Conservation (phyloP, 352 stramenopile species). For the Albugo candida region DNA sequence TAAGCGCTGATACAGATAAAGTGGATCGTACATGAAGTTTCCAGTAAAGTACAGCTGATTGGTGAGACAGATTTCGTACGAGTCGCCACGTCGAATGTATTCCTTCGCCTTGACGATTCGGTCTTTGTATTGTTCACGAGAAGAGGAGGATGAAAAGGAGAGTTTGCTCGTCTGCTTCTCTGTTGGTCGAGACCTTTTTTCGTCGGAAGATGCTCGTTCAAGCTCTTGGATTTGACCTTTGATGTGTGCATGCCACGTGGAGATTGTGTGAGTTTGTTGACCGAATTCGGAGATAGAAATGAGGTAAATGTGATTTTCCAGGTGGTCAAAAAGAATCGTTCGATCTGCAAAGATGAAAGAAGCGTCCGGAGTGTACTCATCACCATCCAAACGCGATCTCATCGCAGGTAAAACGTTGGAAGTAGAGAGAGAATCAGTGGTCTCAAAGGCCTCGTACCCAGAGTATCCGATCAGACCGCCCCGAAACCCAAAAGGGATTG, state of each 20-base stretch:
- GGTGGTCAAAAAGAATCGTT: conserved; percentile 80
- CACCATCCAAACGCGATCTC: too few species aligned
- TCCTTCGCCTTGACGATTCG: conserved; percentile 79
- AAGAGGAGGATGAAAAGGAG: conserved; percentile 37
- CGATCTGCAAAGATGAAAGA: conserved; percentile 84
- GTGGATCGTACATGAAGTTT: conserved; percentile 18
- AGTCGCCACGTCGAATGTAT: conserved; percentile 83
- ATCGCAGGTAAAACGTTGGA: conserved; percentile 4
- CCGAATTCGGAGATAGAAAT: conserved; percentile 23
- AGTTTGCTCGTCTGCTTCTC: conserved; percentile 7
- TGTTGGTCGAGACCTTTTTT: neutral
- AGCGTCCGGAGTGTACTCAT: conserved; percentile 54
- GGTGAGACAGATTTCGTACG: conserved; percentile 93
- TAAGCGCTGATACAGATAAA: conserved; percentile 82
- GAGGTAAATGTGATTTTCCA: conserved; percentile 48
- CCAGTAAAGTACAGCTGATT: conserved; percentile 71
- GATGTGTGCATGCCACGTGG: neutral
- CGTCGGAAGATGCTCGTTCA: conserved; percentile 3
- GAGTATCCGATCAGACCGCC: conserved; percentile 79
- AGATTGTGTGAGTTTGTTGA: neutral
- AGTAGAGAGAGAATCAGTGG: conserved; percentile 3
- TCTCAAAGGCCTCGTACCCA: conserved; percentile 63
- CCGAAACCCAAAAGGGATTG: conserved; percentile 55
- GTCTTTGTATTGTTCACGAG: conserved; percentile 53
- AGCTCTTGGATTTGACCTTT: conserved; percentile 1